A percentile compares a stretch with the other conserved stretches of the same genome.
These are phyloP conservation scores for Castanea mollissima DNA, from an alignment of 306 rosid genomes.

Conservation along the genomic window DNA sequence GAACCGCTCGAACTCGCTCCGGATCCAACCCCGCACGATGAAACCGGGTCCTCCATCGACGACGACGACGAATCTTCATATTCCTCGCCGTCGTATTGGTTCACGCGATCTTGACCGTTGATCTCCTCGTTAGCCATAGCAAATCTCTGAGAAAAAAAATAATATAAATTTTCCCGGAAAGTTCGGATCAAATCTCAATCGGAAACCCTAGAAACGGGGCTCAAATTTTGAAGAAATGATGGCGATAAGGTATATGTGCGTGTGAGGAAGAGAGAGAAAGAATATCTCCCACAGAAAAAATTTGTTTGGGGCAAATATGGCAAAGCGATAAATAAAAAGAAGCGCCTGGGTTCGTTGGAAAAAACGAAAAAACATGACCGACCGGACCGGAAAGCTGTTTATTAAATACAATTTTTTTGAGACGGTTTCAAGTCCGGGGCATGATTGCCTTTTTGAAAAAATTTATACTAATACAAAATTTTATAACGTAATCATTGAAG, in stretches of 20 bases:
- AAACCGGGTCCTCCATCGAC: conserved; percentile 31
- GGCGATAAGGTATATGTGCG: not conserved
- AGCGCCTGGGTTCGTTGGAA: not conserved
- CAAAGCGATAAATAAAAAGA: not conserved
- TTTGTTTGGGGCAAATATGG: not conserved
- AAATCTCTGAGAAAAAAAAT: not conserved
- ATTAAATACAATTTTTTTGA: conserved; percentile 20
- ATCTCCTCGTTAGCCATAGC: conserved; percentile 21
- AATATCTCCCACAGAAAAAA: conserved; percentile 19
- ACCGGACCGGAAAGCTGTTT: conserved; percentile 60
- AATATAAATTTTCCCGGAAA: no score
- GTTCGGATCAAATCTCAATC: not conserved
- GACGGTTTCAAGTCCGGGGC: conserved; percentile 47
- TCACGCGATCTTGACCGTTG: conserved; percentile 30
- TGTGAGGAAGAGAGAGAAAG: not conserved
- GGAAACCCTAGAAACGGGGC: not conserved
- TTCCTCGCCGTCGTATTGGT: conserved; percentile 39
- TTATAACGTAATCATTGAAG: no score
- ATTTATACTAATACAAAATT: no score
- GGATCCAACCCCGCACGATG: conserved; percentile 37
- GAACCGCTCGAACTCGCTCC: conserved; percentile 20
- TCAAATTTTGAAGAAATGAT: not conserved
- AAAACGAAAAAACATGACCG: conserved; percentile 8
- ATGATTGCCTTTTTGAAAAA: not conserved
- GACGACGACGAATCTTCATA: conserved; percentile 42